A percentile compares a stretch with the other conserved stretches of the same genome.
These are phyloP conservation scores for Sextonia rubra DNA, from an alignment of 164 flowering plant species.

Conservation along the genomic window DNA sequence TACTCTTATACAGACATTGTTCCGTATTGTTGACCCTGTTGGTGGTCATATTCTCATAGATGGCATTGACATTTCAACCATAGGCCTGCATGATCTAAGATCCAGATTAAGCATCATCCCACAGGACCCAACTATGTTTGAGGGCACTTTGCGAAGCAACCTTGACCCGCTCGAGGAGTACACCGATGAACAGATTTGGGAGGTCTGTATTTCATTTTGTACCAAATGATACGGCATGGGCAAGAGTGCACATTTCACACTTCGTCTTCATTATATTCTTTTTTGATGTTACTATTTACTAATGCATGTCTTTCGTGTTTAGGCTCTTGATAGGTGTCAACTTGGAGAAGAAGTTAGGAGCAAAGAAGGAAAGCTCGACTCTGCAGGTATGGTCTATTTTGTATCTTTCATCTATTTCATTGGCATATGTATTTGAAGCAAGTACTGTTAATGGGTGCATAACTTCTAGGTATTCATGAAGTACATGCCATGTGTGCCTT, in stretches of 20 bases:
- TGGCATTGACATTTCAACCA: slow-evolving; percentile 29
- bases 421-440: background rate
- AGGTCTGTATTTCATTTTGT: slow-evolving; percentile 20
- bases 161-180: slow-evolving; percentile 42
- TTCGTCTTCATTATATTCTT: background rate
- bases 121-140: slow-evolving; percentile 48
- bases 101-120: slow-evolving; percentile 44
- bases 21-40: slow-evolving; percentile 40
- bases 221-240: no score
- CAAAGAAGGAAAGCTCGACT: slow-evolving; percentile 33
- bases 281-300: background rate
- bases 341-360: slow-evolving; percentile 38
- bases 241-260: background rate
- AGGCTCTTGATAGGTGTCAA: slow-evolving; percentile 46
- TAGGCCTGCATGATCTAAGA: slow-evolving; percentile 43
- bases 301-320: slow-evolving; percentile 3
- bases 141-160: slow-evolving; percentile 37
- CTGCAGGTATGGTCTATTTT: slow-evolving; percentile 26
- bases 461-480: no score
- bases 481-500: no score
- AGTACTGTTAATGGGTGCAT: background rate
- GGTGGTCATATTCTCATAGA: slow-evolving; percentile 36
- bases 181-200: slow-evolving; percentile 46
- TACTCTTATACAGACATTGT: slow-evolving; percentile 38
- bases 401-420: background rate